These are phyloP conservation scores for Picocystis sp. DNA, from an alignment of 163 green algal genomes.

Conservation along the genomic window DNA sequence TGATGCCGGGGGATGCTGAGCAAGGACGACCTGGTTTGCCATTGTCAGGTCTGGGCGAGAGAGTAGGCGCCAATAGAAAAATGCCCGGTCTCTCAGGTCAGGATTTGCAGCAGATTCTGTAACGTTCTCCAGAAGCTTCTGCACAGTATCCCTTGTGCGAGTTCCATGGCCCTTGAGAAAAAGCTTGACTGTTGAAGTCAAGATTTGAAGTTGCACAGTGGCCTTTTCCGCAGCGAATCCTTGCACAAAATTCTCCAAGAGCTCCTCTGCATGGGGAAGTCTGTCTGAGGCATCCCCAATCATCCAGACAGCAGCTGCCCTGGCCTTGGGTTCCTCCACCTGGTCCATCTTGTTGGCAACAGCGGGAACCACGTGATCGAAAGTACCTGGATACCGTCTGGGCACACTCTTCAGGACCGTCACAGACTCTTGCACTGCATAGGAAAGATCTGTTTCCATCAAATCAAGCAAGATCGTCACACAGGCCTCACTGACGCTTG, in stretches of 20 bases:
- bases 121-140: slow-evolving; percentile 62
- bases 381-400: too few relatives aligned
- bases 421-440: slow-evolving; percentile 96
- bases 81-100: slow-evolving; percentile 89
- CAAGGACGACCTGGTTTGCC: too few relatives aligned
- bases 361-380: slow-evolving; percentile 17
- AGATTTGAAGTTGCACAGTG: slow-evolving; percentile 87
- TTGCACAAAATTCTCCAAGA: slow-evolving; percentile 91
- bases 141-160: slow-evolving; percentile 78
- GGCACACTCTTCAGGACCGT: slow-evolving; percentile 72
- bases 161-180: slow-evolving; percentile 93
- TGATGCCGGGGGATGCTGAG: too few relatives aligned
- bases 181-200: slow-evolving; percentile 95
- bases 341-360: slow-evolving; percentile 88
- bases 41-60: slow-evolving; percentile 23
- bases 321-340: slow-evolving; percentile 94
- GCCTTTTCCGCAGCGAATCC: slow-evolving; percentile 68
- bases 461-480: slow-evolving; percentile 95
- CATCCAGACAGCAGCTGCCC: slow-evolving; percentile 46
- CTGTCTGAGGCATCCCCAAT: slow-evolving; percentile 97
- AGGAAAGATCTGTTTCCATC: slow-evolving; percentile 86
- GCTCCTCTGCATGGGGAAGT: slow-evolving; percentile 96
- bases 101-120: slow-evolving; percentile 91
- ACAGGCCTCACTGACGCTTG: slow-evolving; percentile 70
- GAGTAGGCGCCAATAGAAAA: slow-evolving; percentile 97